Evolutionary conservation across 129 eudicot species (phyloP), one percentile per base, ranked within the genome.

Genomic region (Sambucus nigra): DNA sequence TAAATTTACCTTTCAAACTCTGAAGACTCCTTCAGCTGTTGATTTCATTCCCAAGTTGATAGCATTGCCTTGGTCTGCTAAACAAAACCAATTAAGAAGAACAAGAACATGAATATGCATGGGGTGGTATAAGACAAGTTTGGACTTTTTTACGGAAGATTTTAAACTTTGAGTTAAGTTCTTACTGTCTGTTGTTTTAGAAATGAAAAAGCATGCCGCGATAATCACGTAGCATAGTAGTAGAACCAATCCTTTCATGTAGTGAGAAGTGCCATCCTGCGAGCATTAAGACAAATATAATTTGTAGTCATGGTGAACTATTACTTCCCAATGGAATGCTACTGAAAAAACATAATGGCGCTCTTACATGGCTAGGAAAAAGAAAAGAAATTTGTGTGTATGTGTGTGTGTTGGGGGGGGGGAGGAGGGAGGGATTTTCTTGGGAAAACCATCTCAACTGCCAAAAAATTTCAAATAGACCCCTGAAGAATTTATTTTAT

Each of bases 251-350:
- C 97, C 97, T 62, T 88, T 88, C 56, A 88, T 67, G 72, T 84
- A 88, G 74, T 88, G 97, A 65, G 97, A 88, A 41, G 87, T 88
- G 53, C 97, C 97, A 69, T 88, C 97, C 97, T 84, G 72, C 40
- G 65, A 54, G 18, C n/a, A 47, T 45, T 22, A 23, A 15, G 15
- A 35, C 4, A 15, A 21, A n/a, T n/a, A n/a, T n/a, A n/a, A n/a
- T n/a, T n/a, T n/a, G 12, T 11, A 21, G 2, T 15, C 4, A 16
- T 29, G 35, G 4, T 8, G 35, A 7, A 35, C 42, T 29, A 35
- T 35, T 35, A 35, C 8, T 35, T 35, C 1, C 3, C 21, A 15
- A 45, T 15, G 16, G 1, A 15, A 18, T n/a, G n/a, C 47, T 42
- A n/a, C n/a, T n/a, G n/a, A n/a, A n/a, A n/a, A n/a, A n/a, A n/a